These are phyloP conservation scores for Urtica urens DNA, from an alignment of 306 rosid species.

Conservation along the genomic window DNA sequence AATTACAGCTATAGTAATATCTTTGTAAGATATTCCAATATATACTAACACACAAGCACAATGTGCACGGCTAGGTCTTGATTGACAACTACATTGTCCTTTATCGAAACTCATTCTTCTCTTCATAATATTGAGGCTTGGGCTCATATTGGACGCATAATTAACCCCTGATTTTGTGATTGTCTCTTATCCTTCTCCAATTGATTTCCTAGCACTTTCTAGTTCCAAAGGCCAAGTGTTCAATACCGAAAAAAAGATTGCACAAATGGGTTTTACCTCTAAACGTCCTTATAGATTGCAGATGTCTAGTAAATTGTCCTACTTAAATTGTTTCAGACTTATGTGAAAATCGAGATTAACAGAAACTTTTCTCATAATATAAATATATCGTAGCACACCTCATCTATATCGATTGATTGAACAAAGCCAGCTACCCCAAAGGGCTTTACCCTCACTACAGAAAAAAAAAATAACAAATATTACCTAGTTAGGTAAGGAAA, in stretches of 20 bases:
- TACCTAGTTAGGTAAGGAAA: background rate
- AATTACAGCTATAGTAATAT: background rate
- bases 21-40: background rate
- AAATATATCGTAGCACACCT: too few relatives aligned
- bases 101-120: constrained; percentile 34
- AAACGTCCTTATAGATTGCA: too few relatives aligned
- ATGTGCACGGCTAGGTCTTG: constrained; percentile 14
- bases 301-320: too few relatives aligned
- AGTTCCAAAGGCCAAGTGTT: constrained; percentile 15
- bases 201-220: constrained; percentile 21
- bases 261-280: constrained; percentile 24
- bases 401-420: too few relatives aligned
- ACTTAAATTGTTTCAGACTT: too few relatives aligned
- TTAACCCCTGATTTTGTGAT: constrained; percentile 41
- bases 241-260: constrained; percentile 9
- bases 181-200: constrained; percentile 26
- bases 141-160: constrained; percentile 32
- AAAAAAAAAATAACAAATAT: background rate
- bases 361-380: too few relatives aligned
- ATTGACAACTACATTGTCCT: constrained; percentile 45
- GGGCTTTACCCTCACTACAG: too few relatives aligned
- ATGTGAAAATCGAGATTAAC: too few relatives aligned
- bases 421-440: too few relatives aligned
- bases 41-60: background rate
- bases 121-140: constrained; percentile 15